A percentile compares a stretch with the other conserved stretches of the same genome.
phyloP scores from a whole-genome alignment of 805 yeast species.

The Kazachstania africana region DNA sequence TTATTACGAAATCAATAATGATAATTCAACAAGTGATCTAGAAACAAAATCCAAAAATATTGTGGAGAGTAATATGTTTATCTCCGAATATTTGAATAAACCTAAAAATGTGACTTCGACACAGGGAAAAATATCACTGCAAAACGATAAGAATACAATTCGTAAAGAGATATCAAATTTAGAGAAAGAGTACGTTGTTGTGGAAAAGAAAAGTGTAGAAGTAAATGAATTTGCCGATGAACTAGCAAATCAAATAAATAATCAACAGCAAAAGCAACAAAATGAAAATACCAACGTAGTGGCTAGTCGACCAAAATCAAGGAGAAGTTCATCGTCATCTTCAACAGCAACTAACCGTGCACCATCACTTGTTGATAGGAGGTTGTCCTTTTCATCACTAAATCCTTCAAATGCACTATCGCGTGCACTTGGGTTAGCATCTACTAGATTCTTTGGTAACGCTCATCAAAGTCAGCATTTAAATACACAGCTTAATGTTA shows the following conservation, averaged over 20 bases:
- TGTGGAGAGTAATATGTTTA: slow-evolving; percentile 64
- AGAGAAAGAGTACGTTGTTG: slow-evolving; percentile 86
- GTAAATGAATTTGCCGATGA: slow-evolving; percentile 94
- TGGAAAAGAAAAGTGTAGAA: slow-evolving; percentile 89
- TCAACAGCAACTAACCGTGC: slow-evolving; percentile 33
- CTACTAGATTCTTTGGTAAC: slow-evolving; percentile 71
- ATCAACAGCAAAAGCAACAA: background rate
- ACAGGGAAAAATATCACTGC: background rate
- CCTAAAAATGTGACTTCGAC: slow-evolving; percentile 9
- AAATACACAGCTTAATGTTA: background rate
- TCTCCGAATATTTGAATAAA: slow-evolving; percentile 61
- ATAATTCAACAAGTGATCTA: slow-evolving; percentile 39
- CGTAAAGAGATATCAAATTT: slow-evolving; percentile 12
- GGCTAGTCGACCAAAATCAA: no score
- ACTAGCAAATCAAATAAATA: slow-evolving; percentile 1
- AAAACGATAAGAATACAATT: background rate
- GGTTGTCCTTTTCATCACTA: slow-evolving; percentile 51
- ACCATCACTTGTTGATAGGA: slow-evolving; percentile 51
- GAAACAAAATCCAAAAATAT: slow-evolving; percentile 50
- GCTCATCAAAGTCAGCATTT: slow-evolving; percentile 11
- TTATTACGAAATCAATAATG: slow-evolving; percentile 23
- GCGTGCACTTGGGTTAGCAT: slow-evolving; percentile 77
- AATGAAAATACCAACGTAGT: background rate
- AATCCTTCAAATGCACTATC: slow-evolving; percentile 82
- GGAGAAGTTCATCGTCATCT: slow-evolving; percentile 2